A percentile compares a stretch with the other conserved stretches of the same genome.
Evolutionary conservation across 768 basidiomycete species (phyloP).

Genomic region (Lyophyllum decastes): DNA sequence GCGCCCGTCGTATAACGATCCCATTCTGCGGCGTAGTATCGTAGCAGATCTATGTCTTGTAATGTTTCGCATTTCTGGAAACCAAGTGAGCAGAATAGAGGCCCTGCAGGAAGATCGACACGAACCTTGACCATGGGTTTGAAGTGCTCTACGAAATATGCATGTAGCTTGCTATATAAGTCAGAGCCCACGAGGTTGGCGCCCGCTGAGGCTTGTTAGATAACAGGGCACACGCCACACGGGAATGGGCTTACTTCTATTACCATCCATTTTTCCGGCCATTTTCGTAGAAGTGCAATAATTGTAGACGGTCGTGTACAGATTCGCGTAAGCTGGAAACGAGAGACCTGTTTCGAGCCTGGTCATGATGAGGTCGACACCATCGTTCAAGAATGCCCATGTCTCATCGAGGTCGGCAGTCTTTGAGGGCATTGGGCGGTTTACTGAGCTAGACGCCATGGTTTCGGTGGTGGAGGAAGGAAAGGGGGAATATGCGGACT

Average conservation of each 20-base stretch:
- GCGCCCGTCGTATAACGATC: slow-evolving; percentile 96
- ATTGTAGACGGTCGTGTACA: slow-evolving; percentile 95
- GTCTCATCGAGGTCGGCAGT: slow-evolving; percentile 82
- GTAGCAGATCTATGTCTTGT: slow-evolving; percentile 87
- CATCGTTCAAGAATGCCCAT: slow-evolving; percentile 81
- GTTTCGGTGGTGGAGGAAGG: not conserved
- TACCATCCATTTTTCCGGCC: slow-evolving; percentile 62
- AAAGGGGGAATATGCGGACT: not conserved
- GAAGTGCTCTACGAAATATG: slow-evolving; percentile 87
- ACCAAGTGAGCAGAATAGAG: not conserved
- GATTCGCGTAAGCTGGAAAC: slow-evolving; percentile 68
- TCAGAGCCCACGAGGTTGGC: slow-evolving; percentile 98
- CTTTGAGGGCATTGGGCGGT: slow-evolving; percentile 57
- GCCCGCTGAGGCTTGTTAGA: slow-evolving; percentile 55
- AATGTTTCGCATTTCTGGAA: slow-evolving; percentile 76
- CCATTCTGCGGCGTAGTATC: slow-evolving; percentile 94
- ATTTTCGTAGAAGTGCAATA: slow-evolving; percentile 94
- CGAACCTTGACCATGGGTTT: slow-evolving; percentile 58
- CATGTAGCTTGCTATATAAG: slow-evolving; percentile 90
- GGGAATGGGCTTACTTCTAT: slow-evolving; percentile 58
- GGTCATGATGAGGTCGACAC: slow-evolving; percentile 92
- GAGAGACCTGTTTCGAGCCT: slow-evolving; percentile 83
- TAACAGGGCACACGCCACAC: slow-evolving; percentile 6
- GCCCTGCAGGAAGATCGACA: slow-evolving; percentile 10
- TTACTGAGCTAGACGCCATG: slow-evolving; percentile 7